These are phyloP conservation scores for Cornus florida DNA, from an alignment of 148 eudicot genomes.

Conservation along the genomic window DNA sequence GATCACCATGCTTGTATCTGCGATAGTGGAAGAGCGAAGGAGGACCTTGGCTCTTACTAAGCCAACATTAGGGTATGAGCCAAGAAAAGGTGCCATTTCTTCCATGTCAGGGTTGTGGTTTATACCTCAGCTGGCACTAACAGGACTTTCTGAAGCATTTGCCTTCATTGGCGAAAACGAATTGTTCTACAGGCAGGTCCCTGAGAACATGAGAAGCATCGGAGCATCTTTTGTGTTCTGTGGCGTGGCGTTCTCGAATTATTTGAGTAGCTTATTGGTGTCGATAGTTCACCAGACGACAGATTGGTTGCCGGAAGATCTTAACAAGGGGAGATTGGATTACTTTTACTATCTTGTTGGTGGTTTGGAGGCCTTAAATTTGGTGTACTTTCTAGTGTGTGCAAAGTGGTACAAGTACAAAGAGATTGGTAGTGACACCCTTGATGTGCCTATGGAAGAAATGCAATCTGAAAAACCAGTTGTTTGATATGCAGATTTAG, in stretches of 20 bases:
- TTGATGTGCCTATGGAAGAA: not conserved
- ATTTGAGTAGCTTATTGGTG: conserved; percentile 28
- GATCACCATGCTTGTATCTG: conserved; percentile 14
- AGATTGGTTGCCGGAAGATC: conserved; percentile 40
- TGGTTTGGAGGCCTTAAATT: conserved; percentile 28
- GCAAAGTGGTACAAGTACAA: conserved; percentile 41
- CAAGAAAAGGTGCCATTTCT: conserved; percentile 16
- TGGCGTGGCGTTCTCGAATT: conserved; percentile 26
- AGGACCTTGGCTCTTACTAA: conserved; percentile 3
- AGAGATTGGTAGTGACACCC: conserved; percentile 12
- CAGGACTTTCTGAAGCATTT: conserved; percentile 41
- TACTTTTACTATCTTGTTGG: conserved; percentile 31
- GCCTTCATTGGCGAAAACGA: conserved; percentile 22
- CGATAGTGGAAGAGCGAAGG: conserved; percentile 28
- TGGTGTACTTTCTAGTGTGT: conserved; percentile 27
- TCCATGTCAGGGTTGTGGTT: conserved; percentile 36
- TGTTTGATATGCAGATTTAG: not conserved
- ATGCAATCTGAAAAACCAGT: not conserved
- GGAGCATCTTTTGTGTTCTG: conserved; percentile 26
- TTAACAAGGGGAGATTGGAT: conserved; percentile 46
- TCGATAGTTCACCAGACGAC: conserved; percentile 30
- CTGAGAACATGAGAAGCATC: conserved; percentile 49
- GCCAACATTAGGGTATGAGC: conserved; percentile 4
- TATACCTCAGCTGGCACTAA: conserved; percentile 28
- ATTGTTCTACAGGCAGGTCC: conserved; percentile 39